Conservation (phyloP, 176 grass and related monocot genomes). For the Zea luxurians region DNA sequence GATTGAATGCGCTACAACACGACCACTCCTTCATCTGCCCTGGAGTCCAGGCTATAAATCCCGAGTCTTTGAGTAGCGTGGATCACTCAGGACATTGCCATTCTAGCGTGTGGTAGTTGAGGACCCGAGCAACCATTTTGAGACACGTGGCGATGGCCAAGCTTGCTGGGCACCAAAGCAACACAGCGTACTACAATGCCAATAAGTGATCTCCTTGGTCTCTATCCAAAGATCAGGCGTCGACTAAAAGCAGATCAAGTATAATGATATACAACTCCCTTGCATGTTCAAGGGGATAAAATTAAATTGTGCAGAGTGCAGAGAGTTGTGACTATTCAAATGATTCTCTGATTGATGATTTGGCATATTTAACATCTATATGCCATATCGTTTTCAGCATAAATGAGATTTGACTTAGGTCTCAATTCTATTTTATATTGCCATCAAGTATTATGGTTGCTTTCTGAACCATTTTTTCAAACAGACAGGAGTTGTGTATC, state of each 20-base stretch:
- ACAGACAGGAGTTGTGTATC: neutral
- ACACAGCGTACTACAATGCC: neutral
- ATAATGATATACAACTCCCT: neutral
- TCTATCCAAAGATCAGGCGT: neutral
- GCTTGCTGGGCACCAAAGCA: neutral
- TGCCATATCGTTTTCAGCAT: neutral
- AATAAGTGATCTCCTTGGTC: neutral
- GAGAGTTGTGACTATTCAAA: neutral
- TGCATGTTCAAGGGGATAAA: neutral
- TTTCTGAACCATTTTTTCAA: neutral
- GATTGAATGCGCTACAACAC: neutral
- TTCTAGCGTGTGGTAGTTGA: neutral
- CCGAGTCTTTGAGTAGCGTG: neutral
- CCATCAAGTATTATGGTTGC: neutral
- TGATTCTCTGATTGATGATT: neutral
- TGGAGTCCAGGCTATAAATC: neutral
- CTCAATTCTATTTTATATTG: neutral
- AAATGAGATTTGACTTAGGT: neutral
- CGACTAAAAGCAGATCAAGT: neutral
- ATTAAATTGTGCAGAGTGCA: conserved; percentile 7
- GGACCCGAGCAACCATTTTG: neutral
- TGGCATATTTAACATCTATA: neutral
- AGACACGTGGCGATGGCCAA: neutral
- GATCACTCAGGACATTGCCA: neutral
- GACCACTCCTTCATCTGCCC: neutral